Evolutionary conservation across 768 basidiomycete species (phyloP).

Genomic region (Lactifluus piperatus): DNA sequence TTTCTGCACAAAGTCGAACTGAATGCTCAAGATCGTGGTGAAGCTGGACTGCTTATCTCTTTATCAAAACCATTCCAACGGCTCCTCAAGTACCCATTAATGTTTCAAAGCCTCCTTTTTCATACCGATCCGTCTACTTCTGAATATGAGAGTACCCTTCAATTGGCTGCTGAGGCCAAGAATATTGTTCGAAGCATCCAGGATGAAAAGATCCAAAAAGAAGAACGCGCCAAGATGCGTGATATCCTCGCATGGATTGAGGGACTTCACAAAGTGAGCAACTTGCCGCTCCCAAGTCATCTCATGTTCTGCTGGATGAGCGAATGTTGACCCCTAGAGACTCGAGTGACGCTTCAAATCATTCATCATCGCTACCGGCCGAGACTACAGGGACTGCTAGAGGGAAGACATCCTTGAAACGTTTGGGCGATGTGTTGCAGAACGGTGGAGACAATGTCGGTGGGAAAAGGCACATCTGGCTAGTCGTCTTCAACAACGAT

Average conservation of each 20-base stretch:
- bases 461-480: constrained; percentile 84
- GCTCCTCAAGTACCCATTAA: constrained; percentile 90
- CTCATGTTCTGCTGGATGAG: constrained; percentile 25
- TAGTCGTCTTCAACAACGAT: constrained; percentile 65
- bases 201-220: constrained; percentile 57
- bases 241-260: too few species aligned
- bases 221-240: constrained; percentile 38
- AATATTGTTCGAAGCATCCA: constrained; percentile 15
- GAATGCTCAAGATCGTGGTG: constrained; percentile 73
- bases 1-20: constrained; percentile 72
- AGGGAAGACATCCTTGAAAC: too few species aligned
- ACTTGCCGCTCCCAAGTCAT: constrained; percentile 84
- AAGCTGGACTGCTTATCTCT: constrained; percentile 90
- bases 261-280: constrained; percentile 46
- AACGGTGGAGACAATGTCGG: constrained; percentile 40
- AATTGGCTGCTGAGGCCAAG: constrained; percentile 88
- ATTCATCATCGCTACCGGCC: constrained; percentile 7
- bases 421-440: constrained; percentile 54
- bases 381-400: constrained; percentile 38
- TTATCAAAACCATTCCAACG: constrained; percentile 97
- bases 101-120: constrained; percentile 95
- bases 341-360: constrained; percentile 20
- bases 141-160: constrained; percentile 92
- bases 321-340: constrained; percentile 33
- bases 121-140: constrained; percentile 96